Percentiles rank a stretch among this genome's conserved stretches.
Conservation (phyloP, 2,329 filamentous ascomycete species). For the Cadophora sp. region DNA sequence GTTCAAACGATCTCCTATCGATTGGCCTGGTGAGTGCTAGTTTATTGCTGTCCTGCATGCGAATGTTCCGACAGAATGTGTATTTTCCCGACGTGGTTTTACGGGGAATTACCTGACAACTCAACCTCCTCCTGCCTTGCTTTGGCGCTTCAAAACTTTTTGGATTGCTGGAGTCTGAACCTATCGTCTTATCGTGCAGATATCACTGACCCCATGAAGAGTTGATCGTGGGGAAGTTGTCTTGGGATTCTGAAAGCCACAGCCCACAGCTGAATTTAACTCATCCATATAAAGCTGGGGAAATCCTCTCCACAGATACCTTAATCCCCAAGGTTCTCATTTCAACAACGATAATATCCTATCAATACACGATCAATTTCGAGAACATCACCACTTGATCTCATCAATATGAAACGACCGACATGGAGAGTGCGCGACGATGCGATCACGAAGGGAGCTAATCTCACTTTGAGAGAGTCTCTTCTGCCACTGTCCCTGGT, state of each 20-base stretch:
- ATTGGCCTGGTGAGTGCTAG: no score
- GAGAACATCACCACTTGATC: background rate
- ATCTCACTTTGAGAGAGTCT: background rate
- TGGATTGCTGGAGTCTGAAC: no score
- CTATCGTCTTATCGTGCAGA: no score
- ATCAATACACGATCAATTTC: no score
- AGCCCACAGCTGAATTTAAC: background rate
- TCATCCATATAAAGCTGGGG: background rate
- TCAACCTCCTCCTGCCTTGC: background rate
- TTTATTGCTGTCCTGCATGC: no score
- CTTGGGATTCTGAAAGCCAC: background rate
- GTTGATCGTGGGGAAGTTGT: background rate
- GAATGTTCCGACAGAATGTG: background rate
- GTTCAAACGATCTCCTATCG: no score
- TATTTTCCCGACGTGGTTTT: background rate
- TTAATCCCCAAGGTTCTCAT: no score
- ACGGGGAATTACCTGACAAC: background rate
- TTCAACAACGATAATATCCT: no score
- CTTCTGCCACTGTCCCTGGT: conserved; percentile 43
- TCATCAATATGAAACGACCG: background rate
- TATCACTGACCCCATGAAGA: background rate
- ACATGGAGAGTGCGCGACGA: background rate
- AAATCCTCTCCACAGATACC: no score
- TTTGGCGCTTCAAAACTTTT: background rate
- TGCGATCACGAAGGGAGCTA: background rate